Conservation (phyloP, 1,139 yeast genomes). For the Kurtzmaniella quercitrusa region DNA sequence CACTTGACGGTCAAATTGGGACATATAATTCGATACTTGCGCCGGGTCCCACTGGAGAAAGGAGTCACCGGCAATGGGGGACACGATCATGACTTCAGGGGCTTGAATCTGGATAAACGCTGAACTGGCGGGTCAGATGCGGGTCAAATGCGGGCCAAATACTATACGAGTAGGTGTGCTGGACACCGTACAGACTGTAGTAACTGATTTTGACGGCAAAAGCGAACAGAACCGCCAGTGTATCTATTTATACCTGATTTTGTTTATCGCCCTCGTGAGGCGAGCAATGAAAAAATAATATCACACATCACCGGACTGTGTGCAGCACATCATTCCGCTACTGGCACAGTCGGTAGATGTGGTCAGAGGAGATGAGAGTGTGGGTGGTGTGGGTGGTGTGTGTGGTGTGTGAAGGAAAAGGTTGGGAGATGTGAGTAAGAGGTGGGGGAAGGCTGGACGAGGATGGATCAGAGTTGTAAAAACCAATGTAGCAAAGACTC, state of each 20-base stretch:
- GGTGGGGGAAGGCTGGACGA: too few species aligned
- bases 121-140: too few species aligned
- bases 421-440: too few species aligned
- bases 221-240: not conserved
- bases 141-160: too few species aligned
- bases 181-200: not conserved
- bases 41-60: constrained; percentile 48
- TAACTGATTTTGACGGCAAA: not conserved
- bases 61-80: constrained; percentile 21
- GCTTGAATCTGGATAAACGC: too few species aligned
- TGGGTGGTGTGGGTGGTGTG: too few species aligned
- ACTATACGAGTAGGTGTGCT: not conserved
- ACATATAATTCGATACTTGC: constrained; percentile 37
- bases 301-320: not conserved
- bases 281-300: not conserved
- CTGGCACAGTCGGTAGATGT: not conserved
- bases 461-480: too few species aligned
- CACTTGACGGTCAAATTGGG: constrained; percentile 19
- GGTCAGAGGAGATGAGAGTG: not conserved
- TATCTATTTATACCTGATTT: not conserved
- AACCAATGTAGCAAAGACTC: too few species aligned
- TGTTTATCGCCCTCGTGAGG: not conserved
- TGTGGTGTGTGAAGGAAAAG: too few species aligned
- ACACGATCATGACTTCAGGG: not conserved
- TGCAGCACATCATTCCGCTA: not conserved